Evolutionary conservation across 371 early-diverging fungal species (phyloP).

Genomic region (Mortierella sp.): DNA sequence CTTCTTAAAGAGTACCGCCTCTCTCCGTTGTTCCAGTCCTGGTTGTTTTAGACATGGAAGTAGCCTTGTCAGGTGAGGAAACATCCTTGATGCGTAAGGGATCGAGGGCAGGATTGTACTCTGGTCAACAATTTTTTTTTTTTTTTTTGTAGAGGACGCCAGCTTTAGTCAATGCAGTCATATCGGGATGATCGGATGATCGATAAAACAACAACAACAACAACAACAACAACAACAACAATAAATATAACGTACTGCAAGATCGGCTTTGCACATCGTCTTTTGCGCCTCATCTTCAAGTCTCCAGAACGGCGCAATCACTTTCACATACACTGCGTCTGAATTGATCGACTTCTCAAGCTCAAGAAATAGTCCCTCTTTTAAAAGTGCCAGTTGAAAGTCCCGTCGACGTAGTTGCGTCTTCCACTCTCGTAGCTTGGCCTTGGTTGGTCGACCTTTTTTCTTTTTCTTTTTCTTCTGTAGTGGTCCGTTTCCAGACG

Average conservation of each 20-base stretch:
- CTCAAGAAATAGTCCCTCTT: conserved; percentile 55
- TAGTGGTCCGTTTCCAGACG: no score
- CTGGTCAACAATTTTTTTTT: conserved; percentile 15
- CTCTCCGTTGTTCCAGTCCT: conserved; percentile 35
- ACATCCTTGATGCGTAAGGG: conserved; percentile 40
- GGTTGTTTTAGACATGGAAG: conserved; percentile 32
- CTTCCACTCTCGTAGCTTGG: conserved; percentile 38
- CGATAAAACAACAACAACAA: background rate
- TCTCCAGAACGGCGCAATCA: conserved; percentile 59
- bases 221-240: no score
- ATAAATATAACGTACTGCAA: conserved; percentile 26
- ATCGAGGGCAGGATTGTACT: conserved; percentile 29
- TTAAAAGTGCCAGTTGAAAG: conserved; percentile 53
- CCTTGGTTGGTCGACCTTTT: conserved; percentile 19
- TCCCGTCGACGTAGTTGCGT: conserved; percentile 26
- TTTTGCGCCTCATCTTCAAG: conserved; percentile 56
- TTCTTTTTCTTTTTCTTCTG: background rate
- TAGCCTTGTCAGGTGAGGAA: conserved; percentile 23
- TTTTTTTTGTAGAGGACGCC: background rate
- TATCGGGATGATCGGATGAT: no score
- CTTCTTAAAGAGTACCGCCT: conserved; percentile 33
- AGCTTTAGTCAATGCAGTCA: background rate
- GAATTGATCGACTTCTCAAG: conserved; percentile 51
- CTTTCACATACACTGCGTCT: conserved; percentile 55
- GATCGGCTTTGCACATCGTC: conserved; percentile 37